phyloP scores from a whole-genome alignment of 179 eudicot genomes.

The Actinidia chinensis region DNA sequence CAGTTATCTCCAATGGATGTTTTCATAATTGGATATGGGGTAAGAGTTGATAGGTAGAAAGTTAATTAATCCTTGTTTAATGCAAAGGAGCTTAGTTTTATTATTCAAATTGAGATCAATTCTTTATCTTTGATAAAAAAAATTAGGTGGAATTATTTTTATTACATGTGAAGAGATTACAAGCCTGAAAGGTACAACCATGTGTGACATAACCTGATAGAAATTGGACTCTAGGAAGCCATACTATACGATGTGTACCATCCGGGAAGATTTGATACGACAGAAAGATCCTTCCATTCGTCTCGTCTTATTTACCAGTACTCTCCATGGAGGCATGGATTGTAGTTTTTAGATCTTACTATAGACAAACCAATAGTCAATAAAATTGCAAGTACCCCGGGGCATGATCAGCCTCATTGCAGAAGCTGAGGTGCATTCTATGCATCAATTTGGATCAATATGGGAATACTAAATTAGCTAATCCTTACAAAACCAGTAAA shows the following conservation, averaged over 20 bases:
- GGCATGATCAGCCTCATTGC: not conserved
- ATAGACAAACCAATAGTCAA: not conserved
- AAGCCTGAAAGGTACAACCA: not conserved
- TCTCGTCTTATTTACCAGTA: not conserved
- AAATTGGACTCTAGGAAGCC: not conserved
- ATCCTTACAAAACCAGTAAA: not conserved
- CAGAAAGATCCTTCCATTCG: not conserved
- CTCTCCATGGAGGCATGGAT: not conserved
- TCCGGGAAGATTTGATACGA: not conserved
- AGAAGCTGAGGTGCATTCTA: not conserved
- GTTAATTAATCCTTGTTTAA: not conserved
- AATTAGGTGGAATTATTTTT: not conserved
- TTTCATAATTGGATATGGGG: constrained; percentile 96
- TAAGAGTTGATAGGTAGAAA: constrained; percentile 43
- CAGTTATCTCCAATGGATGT: constrained; percentile 77
- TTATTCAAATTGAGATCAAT: not conserved
- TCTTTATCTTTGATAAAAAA: not conserved
- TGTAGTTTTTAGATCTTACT: not conserved
- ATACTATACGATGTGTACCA: too few species aligned
- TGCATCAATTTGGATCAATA: not conserved
- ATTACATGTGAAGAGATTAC: not conserved
- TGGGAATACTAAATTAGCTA: not conserved
- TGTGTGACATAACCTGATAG: not conserved
- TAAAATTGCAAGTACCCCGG: not conserved
- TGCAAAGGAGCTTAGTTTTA: not conserved